These are phyloP conservation scores for Lipomyces yamanashiensis DNA, from an alignment of 805 yeast species.

Conservation along the genomic window DNA sequence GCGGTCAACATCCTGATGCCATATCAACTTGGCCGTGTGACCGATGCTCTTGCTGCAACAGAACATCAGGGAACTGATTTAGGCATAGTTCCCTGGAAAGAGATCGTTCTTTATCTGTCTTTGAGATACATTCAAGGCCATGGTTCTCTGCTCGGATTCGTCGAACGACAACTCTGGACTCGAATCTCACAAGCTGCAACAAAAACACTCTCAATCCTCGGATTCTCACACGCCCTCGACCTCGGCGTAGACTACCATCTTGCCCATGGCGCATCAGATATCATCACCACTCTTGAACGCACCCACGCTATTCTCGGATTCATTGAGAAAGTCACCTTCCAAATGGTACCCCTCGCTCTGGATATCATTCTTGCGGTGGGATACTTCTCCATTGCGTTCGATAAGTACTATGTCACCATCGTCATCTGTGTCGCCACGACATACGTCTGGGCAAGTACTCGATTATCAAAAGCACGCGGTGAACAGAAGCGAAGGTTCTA, in stretches of 20 bases:
- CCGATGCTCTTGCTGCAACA: conserved; percentile 23
- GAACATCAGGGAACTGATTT: neutral
- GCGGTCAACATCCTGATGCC: conserved; percentile 32
- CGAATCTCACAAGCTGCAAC: conserved; percentile 28
- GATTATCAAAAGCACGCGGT: conserved; percentile 17
- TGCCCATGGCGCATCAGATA: conserved; percentile 24
- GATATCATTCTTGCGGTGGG: conserved; percentile 32
- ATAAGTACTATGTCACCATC: conserved; percentile 22
- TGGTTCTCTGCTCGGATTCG: conserved; percentile 30
- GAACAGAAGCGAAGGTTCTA: conserved; percentile 23
- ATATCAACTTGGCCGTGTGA: conserved; percentile 32
- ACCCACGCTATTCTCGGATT: conserved; percentile 26
- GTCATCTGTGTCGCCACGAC: conserved; percentile 23
- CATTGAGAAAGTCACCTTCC: conserved; percentile 32
- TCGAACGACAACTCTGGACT: conserved; percentile 29
- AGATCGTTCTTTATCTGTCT: conserved; percentile 22
- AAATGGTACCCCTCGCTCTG: conserved; percentile 27
- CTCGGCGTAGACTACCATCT: conserved; percentile 33
- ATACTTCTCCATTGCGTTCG: conserved; percentile 27
- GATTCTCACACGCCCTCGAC: conserved; percentile 27
- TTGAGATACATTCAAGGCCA: conserved; percentile 33
- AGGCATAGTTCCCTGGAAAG: conserved; percentile 25
- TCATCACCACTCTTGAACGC: conserved; percentile 23
- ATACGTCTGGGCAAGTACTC: conserved; percentile 30
- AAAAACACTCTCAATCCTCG: conserved; percentile 18